Evolutionary conservation across 2,329 filamentous ascomycete species (phyloP), one percentile per base, ranked within the genome.

Genomic region (Hymenoscyphus scutula): DNA sequence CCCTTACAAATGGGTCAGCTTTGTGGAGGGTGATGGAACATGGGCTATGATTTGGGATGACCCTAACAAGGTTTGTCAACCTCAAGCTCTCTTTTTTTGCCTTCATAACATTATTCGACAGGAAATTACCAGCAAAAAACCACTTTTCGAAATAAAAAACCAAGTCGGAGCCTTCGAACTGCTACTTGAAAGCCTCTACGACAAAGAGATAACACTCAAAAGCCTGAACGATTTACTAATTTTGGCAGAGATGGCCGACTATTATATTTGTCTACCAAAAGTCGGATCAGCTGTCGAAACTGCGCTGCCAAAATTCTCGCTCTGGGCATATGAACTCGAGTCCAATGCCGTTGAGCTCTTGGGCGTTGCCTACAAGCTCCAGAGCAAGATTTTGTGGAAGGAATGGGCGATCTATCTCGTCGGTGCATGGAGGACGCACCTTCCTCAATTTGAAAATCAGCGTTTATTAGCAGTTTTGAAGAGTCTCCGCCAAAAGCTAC

Each of bases 1-100:
- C 41, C 57, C 29, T 7, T 62, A 62, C 30, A 27, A 25, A 32
- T 62, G 60, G 60, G 34, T 58, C 11, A 58, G 56, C n/a, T 8
- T 41, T 1, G 37, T 59, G 48, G 61, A 55, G 4, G 25, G 45
- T 2, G 54, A 62, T 34, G 51, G 51, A 32, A 53, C 7, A 27
- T 41, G 48, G 51, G 41, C 29, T 11, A 15, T 34, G 19, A 17
- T 34, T 1, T 45, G 38, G 38, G 38, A 45, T 19, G 38, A 45
- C 10, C 38, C 38, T 5, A 19, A 45, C 17, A 45, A 19, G 38
- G 38, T 45, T 45, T n/a, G 38, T 11, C 7, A 19, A 19, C 1
- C 5, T 5, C 3, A 5, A 8, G 3, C 4, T 19, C 3, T n/a
- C 19, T 6, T 19, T 8, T 34, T 10, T 3, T 6, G 32, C 38